Evolutionary conservation across 1,284 basidiomycete species (phyloP).

Genomic region (Cutaneotrichosporon sp.): DNA sequence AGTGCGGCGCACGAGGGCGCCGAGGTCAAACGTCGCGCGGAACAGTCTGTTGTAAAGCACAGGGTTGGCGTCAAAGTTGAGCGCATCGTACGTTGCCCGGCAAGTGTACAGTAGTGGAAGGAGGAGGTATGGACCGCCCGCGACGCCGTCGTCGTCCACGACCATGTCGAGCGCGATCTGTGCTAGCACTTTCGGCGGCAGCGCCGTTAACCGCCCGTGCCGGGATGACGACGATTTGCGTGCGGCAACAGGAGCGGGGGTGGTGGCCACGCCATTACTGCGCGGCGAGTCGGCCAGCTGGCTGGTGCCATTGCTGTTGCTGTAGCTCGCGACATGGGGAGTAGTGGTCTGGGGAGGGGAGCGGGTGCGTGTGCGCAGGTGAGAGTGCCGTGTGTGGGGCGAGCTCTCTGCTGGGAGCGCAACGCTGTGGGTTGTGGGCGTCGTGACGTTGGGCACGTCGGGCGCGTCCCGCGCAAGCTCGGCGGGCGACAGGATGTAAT

Average conservation of each 20-base stretch:
- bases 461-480: constrained; percentile 7
- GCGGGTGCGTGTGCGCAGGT: not conserved
- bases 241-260: not conserved
- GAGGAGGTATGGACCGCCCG: constrained; percentile 27
- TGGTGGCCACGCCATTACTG: not conserved
- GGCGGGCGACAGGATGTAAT: constrained; percentile 31
- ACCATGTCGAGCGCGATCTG: constrained; percentile 32
- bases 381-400: constrained; percentile 2
- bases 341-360: not conserved
- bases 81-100: constrained; percentile 31
- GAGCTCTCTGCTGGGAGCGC: constrained; percentile 1
- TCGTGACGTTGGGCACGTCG: constrained; percentile 11
- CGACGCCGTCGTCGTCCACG: constrained; percentile 17
- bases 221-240: not conserved
- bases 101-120: constrained; percentile 35
- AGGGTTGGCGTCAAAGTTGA: constrained; percentile 45
- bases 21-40: constrained; percentile 44
- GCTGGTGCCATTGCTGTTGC: not conserved
- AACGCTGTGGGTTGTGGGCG: not conserved
- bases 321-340: not conserved
- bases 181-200: constrained; percentile 25
- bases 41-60: constrained; percentile 48
- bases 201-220: no score
- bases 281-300: not conserved
- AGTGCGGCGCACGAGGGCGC: constrained; percentile 38